Base-by-base conservation (phyloP, 2,329 filamentous ascomycete species). In the Xylariaceae sp. region DNA sequence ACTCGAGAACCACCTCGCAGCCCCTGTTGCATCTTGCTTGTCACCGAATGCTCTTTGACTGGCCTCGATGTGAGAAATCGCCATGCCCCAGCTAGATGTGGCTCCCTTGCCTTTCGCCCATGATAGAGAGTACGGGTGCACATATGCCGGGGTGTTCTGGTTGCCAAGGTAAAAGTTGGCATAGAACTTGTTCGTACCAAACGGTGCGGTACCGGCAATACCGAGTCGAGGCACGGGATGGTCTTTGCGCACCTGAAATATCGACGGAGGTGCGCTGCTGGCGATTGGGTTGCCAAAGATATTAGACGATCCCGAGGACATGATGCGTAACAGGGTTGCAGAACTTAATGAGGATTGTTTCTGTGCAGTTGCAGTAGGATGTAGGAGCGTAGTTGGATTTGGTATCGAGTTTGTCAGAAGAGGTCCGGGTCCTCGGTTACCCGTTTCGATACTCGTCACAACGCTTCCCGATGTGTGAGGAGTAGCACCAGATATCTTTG, bases 151-250 rank as follows among this genome's bases (percentile, higher is more conserved):
- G 6, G 76, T 75, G 4, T 72, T 77, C 61, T 95, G 89, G 33
- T 73, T 74, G 4, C 81, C 85, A 0, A 96, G 71, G 61, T 89
- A 89, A 48, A 93, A 80, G 55, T 93, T 93, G 52, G 83, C 74
- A 53, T 87, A 88, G 61, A 89, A 90, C 56, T 87, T 90, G 69
- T 90, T 91, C 18, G 87, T 91, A 37, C 79, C 71, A 34, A 87
- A 66, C 3, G 83, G 79, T 0, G 61, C 59, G 2, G 63, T 52
- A 13, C 68, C 61, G 24, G 53, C 59, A 30, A 84, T 68, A 4
- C 77, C 78, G 17, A 68, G 59, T 12, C 76, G 71, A 31, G 73
- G 64, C 19, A 78, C 77, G 0, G 81, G 81, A 49, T 85, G 81
- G 49, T 83, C 77, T 16, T 66, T 52, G 19, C 69, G 68, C 31